phyloP scores from a whole-genome alignment of 164 flowering plant genomes.

The Berberis thunbergii region DNA sequence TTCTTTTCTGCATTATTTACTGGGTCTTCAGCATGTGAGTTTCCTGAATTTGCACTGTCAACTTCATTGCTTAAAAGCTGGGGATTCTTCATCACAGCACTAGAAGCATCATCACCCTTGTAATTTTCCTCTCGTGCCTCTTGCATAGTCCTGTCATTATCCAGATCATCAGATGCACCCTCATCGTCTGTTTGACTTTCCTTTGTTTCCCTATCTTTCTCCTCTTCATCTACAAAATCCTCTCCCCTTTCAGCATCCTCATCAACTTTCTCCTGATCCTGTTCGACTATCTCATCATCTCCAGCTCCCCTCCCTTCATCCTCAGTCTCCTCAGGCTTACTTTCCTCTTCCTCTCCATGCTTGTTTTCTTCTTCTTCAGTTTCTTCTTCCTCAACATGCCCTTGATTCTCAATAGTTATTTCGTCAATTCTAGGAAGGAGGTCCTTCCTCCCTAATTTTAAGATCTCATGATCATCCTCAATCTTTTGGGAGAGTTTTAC shows the following conservation, averaged over 20 bases:
- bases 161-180: not conserved
- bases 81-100: constrained; percentile 39
- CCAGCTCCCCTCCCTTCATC: not conserved
- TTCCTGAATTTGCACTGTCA: constrained; percentile 16
- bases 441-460: constrained; percentile 78
- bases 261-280: constrained; percentile 4
- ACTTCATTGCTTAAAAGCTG: constrained; percentile 21
- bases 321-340: constrained; percentile 7
- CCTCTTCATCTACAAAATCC: constrained; percentile 13
- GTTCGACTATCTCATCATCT: constrained; percentile 17
- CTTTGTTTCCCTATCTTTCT: constrained; percentile 7
- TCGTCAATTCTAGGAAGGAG: constrained; percentile 36
- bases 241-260: constrained; percentile 21
- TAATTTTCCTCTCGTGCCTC: constrained; percentile 13
- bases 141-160: too few relatives aligned
- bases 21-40: constrained; percentile 15
- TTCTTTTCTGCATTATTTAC: constrained; percentile 9
- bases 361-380: constrained; percentile 11
- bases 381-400: constrained; percentile 21
- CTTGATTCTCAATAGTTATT: constrained; percentile 17
- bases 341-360: constrained; percentile 18
- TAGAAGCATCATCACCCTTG: constrained; percentile 68
- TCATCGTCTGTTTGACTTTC: not conserved
- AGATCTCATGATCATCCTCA: constrained; percentile 22
- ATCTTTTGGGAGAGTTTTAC: constrained; percentile 12